These are phyloP conservation scores for Phyllostachys edulis DNA, from an alignment of 176 grass and related monocot genomes.

Conservation along the genomic window DNA sequence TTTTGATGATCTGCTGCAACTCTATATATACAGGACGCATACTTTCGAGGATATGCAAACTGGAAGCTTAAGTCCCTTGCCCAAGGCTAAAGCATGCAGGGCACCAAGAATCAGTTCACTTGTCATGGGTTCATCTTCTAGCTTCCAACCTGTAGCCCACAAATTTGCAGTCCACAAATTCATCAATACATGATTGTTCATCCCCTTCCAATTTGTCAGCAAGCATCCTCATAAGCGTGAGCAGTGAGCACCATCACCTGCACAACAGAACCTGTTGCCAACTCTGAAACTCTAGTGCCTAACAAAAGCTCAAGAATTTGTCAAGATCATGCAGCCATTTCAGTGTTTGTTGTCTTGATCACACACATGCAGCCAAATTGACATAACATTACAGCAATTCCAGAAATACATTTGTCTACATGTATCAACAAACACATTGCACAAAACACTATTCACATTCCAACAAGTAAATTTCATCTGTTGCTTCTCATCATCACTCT, in stretches of 20 bases:
- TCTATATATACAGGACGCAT: constrained; percentile 38
- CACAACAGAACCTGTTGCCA: background rate
- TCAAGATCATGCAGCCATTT: no score
- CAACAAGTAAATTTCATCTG: no score
- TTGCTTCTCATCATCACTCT: no score
- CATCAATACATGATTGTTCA: no score
- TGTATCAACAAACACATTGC: no score
- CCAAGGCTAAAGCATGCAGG: constrained; percentile 85
- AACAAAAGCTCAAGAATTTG: background rate
- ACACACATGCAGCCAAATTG: no score
- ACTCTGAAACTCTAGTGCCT: background rate
- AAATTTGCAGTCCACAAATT: background rate
- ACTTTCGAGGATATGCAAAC: constrained; percentile 61
- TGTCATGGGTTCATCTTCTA: constrained; percentile 58
- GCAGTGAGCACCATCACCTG: no score
- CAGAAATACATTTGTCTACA: no score
- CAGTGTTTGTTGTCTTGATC: no score
- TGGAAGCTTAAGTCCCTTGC: constrained; percentile 47
- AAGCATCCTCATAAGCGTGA: background rate
- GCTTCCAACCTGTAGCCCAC: no score
- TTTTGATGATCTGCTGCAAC: constrained; percentile 30
- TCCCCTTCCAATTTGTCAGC: background rate
- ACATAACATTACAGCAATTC: no score
- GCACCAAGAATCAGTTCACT: constrained; percentile 54
- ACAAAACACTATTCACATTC: no score